Conservation (phyloP, 129 eudicot genomes). For the Artemisia annua region DNA sequence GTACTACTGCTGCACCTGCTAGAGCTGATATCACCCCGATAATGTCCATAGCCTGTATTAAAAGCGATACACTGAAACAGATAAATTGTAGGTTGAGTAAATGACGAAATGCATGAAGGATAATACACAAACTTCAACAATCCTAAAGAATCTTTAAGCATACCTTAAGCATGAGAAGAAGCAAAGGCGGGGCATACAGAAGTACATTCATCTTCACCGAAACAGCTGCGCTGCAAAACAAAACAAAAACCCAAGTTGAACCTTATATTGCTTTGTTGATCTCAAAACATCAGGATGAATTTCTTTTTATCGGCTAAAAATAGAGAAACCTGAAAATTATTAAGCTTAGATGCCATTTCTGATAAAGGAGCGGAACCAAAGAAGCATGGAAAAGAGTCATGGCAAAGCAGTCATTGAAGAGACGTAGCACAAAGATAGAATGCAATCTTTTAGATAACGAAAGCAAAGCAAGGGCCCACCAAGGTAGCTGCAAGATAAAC, state of each 20-base stretch:
- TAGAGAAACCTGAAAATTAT: conserved; percentile 71
- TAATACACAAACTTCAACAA: conserved; percentile 6
- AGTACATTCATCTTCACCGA: conserved; percentile 97
- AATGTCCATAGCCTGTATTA: conserved; percentile 75
- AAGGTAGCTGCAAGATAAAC: conserved; percentile 65
- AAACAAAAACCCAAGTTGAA: neutral
- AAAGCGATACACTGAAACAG: conserved; percentile 20
- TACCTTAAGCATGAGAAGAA: conserved; percentile 91
- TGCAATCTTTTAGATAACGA: conserved; percentile 84
- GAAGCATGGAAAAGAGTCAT: conserved; percentile 87
- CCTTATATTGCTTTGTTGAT: neutral
- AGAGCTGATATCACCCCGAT: conserved; percentile 69
- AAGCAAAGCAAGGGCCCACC: conserved; percentile 95
- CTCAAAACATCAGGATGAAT: neutral
- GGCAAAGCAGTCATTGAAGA: conserved; percentile 94
- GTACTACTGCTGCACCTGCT: conserved; percentile 88
- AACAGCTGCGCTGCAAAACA: conserved; percentile 78
- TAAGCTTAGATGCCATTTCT: conserved; percentile 85
- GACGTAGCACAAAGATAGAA: conserved; percentile 86
- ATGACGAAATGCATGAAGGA: conserved; percentile 3
- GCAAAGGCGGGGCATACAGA: conserved; percentile 86
- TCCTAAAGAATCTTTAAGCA: neutral
- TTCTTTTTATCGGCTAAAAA: neutral
- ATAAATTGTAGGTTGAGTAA: conserved; percentile 28
- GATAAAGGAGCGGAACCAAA: conserved; percentile 61